A percentile compares a stretch with the other conserved stretches of the same genome.
These are phyloP conservation scores for Alternaria triticina DNA, from an alignment of 2,329 filamentous ascomycete species.

Conservation along the genomic window DNA sequence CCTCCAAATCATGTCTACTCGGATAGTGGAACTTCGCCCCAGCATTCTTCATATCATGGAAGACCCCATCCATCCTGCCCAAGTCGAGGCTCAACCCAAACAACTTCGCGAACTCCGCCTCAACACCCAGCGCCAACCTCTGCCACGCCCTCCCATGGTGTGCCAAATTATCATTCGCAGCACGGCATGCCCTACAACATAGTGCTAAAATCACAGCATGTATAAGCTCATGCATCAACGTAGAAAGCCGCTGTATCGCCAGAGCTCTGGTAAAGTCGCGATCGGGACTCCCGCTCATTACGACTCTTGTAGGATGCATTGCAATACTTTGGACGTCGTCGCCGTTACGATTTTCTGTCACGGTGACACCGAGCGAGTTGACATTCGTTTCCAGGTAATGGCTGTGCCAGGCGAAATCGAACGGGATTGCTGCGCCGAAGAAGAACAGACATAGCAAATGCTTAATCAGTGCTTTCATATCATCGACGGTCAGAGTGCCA, in stretches of 20 bases:
- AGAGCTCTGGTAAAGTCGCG: background rate
- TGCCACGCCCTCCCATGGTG: background rate
- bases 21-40: background rate
- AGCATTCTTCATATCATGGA: accelerated
- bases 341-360: too few relatives aligned
- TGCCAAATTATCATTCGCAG: background rate
- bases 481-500: accelerated
- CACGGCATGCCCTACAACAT: background rate
- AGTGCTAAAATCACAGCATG: background rate
- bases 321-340: background rate
- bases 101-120: background rate
- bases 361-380: background rate
- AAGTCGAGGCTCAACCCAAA: background rate
- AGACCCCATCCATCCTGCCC: background rate
- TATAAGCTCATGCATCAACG: background rate
- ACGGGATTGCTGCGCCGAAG: background rate
- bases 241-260: background rate
- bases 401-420: background rate
- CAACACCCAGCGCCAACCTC: background rate
- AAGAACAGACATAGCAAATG: background rate
- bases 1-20: background rate
- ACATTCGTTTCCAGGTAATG: background rate
- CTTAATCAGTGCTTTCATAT: background rate
- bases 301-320: background rate
- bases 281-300: accelerated